Conservation (phyloP, 129 eudicot species). For the Flaveria sonorensis region DNA sequence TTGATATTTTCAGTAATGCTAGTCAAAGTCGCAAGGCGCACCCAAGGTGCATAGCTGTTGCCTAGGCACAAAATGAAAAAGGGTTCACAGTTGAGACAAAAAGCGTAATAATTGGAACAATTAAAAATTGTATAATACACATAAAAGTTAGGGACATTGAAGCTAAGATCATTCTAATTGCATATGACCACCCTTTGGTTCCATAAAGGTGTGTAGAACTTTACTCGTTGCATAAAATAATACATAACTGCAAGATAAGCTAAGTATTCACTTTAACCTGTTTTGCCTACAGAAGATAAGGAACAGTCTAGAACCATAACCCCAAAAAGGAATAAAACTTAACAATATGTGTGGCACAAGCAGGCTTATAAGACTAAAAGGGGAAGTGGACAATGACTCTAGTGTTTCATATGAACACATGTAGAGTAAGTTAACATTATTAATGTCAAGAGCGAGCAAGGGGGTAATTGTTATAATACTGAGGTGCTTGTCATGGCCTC, state of each 20-base stretch:
- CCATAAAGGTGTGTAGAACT: neutral
- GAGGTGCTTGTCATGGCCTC: neutral
- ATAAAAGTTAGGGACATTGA: neutral
- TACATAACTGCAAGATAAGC: neutral
- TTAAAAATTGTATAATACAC: neutral
- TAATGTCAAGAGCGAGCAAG: constrained; percentile 3
- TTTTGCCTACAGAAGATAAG: neutral
- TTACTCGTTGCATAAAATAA: neutral
- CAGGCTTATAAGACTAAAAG: constrained; percentile 18
- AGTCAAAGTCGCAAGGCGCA: neutral
- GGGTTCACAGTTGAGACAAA: neutral
- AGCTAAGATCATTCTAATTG: neutral
- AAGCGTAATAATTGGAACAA: neutral
- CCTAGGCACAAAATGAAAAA: neutral
- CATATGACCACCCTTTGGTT: neutral
- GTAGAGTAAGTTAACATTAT: constrained; percentile 8
- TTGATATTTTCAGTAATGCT: neutral
- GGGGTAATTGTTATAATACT: neutral
- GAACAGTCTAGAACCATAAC: neutral
- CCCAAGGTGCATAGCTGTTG: neutral
- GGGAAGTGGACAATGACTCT: neutral
- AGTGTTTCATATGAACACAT: neutral
- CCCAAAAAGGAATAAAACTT: neutral
- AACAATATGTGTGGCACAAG: constrained; percentile 17
- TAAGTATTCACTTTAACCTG: neutral